Percentiles rank a stretch among this genome's conserved stretches.
phyloP scores from a whole-genome alignment of 306 rosid genomes.

The Malus fusca region DNA sequence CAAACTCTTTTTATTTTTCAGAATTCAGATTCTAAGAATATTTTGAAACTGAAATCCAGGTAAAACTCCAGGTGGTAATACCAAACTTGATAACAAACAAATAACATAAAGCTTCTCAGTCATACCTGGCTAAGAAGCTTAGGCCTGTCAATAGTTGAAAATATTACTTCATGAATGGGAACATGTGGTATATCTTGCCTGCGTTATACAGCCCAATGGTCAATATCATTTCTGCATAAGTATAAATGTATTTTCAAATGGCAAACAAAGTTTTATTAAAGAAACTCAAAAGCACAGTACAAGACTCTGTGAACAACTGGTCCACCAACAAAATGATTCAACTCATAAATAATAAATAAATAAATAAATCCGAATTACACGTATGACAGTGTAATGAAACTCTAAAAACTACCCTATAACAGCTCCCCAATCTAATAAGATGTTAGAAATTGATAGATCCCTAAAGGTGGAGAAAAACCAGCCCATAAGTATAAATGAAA shows the following conservation, averaged over 20 bases:
- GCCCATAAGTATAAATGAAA: conserved; percentile 8
- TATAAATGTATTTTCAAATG: background rate
- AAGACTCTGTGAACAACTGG: background rate
- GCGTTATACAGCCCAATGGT: conserved; percentile 32
- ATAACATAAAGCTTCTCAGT: conserved; percentile 3
- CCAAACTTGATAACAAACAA: background rate
- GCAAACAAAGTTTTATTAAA: background rate
- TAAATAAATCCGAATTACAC: background rate
- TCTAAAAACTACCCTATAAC: background rate
- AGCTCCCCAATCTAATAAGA: background rate
- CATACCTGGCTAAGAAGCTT: conserved; percentile 98
- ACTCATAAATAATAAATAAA: background rate
- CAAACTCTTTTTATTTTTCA: background rate
- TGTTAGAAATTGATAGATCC: background rate
- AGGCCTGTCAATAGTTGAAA: conserved; percentile 89
- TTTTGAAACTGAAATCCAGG: background rate
- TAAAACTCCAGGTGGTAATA: background rate
- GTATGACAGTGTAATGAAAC: background rate
- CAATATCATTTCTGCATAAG: conserved; percentile 11
- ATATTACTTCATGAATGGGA: conserved; percentile 81
- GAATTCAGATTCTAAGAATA: background rate
- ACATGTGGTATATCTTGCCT: conserved; percentile 52
- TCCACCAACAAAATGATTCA: background rate
- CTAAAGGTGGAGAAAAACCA: background rate
- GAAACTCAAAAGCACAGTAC: background rate